phyloP scores from a whole-genome alignment of 2,329 filamentous ascomycete species.

The Trichophyton benhamiae region DNA sequence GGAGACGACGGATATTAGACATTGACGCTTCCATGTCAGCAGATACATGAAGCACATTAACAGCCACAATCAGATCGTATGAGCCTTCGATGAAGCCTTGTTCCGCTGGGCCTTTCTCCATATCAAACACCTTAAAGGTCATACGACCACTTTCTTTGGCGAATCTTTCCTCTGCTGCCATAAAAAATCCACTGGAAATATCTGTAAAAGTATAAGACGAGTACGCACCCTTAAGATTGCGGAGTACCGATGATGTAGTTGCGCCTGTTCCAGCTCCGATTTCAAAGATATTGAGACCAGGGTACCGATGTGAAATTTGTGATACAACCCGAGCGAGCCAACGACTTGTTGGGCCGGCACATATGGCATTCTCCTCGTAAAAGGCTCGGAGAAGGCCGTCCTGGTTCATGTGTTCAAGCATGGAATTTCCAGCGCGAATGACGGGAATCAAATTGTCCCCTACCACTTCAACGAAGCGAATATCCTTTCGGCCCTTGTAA shows the following conservation, averaged over 20 bases:
- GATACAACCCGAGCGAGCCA: constrained; percentile 22
- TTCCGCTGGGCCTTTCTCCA: constrained; percentile 10
- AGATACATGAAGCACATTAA: constrained; percentile 32
- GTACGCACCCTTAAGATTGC: constrained; percentile 21
- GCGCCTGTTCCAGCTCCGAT: constrained; percentile 36
- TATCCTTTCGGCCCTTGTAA: background rate
- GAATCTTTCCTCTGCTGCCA: constrained; percentile 24
- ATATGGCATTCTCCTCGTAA: constrained; percentile 10
- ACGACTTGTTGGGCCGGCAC: constrained; percentile 12
- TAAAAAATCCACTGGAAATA: constrained; percentile 33
- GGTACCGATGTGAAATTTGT: constrained; percentile 31
- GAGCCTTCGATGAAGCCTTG: constrained; percentile 16
- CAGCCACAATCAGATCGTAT: constrained; percentile 31
- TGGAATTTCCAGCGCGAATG: constrained; percentile 22
- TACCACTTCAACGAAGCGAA: constrained; percentile 3
- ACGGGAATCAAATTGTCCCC: constrained; percentile 24
- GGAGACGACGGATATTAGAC: constrained; percentile 26
- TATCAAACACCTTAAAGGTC: constrained; percentile 22
- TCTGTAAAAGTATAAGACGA: constrained; percentile 38
- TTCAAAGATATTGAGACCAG: constrained; percentile 34
- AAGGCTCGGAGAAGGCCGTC: constrained; percentile 7
- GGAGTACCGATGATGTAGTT: constrained; percentile 28
- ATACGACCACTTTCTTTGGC: constrained; percentile 18
- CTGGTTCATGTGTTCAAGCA: constrained; percentile 20
- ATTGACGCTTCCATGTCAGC: constrained; percentile 16